Evolutionary conservation across 768 basidiomycete genomes (phyloP), one percentile per base, ranked within the genome.

Genomic region (Agaricus bisporus): DNA sequence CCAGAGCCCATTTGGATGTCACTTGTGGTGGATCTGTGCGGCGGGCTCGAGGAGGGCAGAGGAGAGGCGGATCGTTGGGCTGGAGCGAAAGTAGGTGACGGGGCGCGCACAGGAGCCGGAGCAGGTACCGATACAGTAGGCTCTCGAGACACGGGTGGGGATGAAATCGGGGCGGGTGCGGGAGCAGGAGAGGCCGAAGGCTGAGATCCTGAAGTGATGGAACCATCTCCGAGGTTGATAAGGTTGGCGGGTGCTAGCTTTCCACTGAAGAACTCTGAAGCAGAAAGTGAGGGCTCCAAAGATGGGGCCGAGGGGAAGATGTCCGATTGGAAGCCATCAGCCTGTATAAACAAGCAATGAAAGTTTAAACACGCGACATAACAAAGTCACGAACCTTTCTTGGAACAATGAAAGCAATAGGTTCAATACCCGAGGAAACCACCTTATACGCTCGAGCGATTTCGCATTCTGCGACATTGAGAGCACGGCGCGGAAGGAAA

Each of bases 291-390:
- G 14, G 93, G 81, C 62, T 95, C 88, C 52, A 77, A 68, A 4
- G 92, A 91, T 0, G 84, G 84, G 0, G 93, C 95, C 8, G 91
- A 90, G 4, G 97, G 95, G 77, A 83, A 98, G 67, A 98, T 95
- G 68, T 98, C 95, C 12, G 92, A 85, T 69, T 98, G 95, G 90
- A 98, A 98, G 4, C 86, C 83, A 54, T 98, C 94, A 36, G 94
- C 80, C 90, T 93, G 65, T 3, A 18, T 37, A 6, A 36, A 26
- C 11, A 8, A 41, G 35, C 20, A 54, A n/a, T 12, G 14, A 15
- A 17, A 39, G 8, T 22, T 26, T 32, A 29, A 28, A n/a, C 35
- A 37, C 4, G 45, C 4, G 26, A 39, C 55, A 22, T 57, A 41
- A 44, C 49, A 51, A 36, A 18, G n/a, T n/a, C 54, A 66, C 78